Percentiles rank a stretch among this genome's conserved stretches.
phyloP scores from a whole-genome alignment of 2,329 filamentous ascomycete species.

The Phoma sp. region DNA sequence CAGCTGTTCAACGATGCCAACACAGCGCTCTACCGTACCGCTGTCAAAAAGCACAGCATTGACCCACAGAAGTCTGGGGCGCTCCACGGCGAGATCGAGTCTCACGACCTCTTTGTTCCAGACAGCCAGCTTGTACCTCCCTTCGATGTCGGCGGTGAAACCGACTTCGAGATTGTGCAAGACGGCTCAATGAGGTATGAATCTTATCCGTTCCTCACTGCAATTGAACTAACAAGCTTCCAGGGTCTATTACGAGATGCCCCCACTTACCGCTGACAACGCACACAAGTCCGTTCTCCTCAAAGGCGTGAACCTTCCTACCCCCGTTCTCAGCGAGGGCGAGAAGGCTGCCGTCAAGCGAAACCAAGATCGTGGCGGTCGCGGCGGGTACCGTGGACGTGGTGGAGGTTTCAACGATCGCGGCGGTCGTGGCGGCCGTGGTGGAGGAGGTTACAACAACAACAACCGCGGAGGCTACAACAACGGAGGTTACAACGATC shows the following conservation, averaged over 20 bases:
- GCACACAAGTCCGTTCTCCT: conserved; percentile 94
- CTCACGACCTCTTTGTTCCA: conserved; percentile 83
- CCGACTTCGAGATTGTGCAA: conserved; percentile 40
- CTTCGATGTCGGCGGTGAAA: conserved; percentile 63
- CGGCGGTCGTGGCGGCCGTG: conserved; percentile 31
- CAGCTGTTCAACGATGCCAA: conserved; percentile 86
- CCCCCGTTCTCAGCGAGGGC: conserved; percentile 70
- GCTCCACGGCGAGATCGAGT: conserved; percentile 79
- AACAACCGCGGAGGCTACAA: conserved; percentile 24
- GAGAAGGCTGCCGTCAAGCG: conserved; percentile 70
- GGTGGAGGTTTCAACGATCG: conserved; percentile 45
- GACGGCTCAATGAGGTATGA: conserved; percentile 82
- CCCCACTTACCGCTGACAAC: conserved; percentile 63
- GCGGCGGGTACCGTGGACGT: conserved; percentile 59
- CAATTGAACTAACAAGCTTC: conserved; percentile 28
- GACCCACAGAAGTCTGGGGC: conserved; percentile 78
- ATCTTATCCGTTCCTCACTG: conserved; percentile 19
- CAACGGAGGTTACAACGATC: conserved; percentile 25
- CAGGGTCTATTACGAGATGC: conserved; percentile 87
- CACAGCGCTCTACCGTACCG: conserved; percentile 89
- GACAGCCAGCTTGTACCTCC: conserved; percentile 83
- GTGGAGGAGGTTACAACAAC: conserved; percentile 26
- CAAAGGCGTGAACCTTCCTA: conserved; percentile 76
- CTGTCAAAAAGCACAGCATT: conserved; percentile 66
- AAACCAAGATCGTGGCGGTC: conserved; percentile 74